Percentiles rank a stretch among this genome's conserved stretches.
Evolutionary conservation across 2,329 filamentous ascomycete species (phyloP).

Genomic region (Meredithiella fracta): DNA sequence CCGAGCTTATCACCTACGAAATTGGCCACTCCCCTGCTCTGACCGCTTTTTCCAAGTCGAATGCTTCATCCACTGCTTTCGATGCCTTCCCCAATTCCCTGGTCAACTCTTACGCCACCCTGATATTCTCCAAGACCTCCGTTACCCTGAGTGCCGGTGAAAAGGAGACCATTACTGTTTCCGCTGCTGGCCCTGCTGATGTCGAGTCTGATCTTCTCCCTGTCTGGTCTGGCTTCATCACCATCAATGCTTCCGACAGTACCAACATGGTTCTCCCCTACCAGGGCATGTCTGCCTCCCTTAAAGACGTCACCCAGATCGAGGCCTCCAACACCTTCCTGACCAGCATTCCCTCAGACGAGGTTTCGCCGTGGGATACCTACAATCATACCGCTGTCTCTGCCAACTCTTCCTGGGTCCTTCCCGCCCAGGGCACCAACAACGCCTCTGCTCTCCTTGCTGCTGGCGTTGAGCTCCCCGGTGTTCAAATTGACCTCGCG

Average conservation of each 20-base stretch:
- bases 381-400: constrained; percentile 20
- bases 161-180: constrained; percentile 19
- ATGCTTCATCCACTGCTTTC: constrained; percentile 22
- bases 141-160: constrained; percentile 23
- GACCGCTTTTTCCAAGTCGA: constrained; percentile 36
- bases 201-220: constrained; percentile 22
- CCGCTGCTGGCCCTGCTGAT: constrained; percentile 20
- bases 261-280: constrained; percentile 25
- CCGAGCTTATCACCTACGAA: constrained; percentile 32
- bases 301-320: constrained; percentile 23
- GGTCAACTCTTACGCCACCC: constrained; percentile 25
- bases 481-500: constrained; percentile 22
- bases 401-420: constrained; percentile 20
- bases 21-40: constrained; percentile 34
- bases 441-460: constrained; percentile 1
- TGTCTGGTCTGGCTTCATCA: constrained; percentile 28
- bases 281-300: constrained; percentile 22
- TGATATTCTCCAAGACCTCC: constrained; percentile 27
- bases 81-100: constrained; percentile 30
- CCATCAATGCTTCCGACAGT: constrained; percentile 24
- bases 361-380: constrained; percentile 13
- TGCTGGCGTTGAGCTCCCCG: constrained; percentile 20
- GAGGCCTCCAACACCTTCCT: constrained; percentile 18
- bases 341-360: constrained; percentile 20
- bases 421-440: constrained; percentile 6